These are phyloP conservation scores for Fusarium globosum DNA, from an alignment of 2,329 filamentous ascomycete genomes.

Conservation along the genomic window DNA sequence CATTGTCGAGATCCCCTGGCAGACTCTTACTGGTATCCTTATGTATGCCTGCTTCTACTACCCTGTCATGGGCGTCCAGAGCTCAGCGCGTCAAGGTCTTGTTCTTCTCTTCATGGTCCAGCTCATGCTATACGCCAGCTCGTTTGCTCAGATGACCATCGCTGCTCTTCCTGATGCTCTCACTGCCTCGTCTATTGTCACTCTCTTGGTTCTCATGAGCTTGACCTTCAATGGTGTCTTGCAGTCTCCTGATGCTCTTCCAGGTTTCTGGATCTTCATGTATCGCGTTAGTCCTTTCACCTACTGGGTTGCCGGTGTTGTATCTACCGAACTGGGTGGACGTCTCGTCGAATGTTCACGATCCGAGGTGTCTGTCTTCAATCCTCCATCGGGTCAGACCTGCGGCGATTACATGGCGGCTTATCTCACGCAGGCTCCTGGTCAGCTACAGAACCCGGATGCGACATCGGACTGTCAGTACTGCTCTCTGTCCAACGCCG, in stretches of 20 bases:
- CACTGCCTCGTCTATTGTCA: slow-evolving; percentile 65
- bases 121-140: slow-evolving; percentile 77
- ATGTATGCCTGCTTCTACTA: slow-evolving; percentile 77
- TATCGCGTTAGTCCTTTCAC: slow-evolving; percentile 73
- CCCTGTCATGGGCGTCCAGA: slow-evolving; percentile 63
- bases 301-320: slow-evolving; percentile 71
- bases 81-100: slow-evolving; percentile 68
- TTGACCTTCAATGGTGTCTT: slow-evolving; percentile 61
- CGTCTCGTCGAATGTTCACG: slow-evolving; percentile 57
- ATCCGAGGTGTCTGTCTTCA: slow-evolving; percentile 71
- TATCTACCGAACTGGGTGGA: slow-evolving; percentile 25
- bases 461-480: slow-evolving; percentile 17
- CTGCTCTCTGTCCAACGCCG: slow-evolving; percentile 20
- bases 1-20: slow-evolving; percentile 77
- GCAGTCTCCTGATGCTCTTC: slow-evolving; percentile 63
- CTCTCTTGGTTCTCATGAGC: slow-evolving; percentile 57
- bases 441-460: slow-evolving; percentile 29
- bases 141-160: slow-evolving; percentile 80
- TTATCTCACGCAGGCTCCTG: slow-evolving; percentile 55
- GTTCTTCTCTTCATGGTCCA: slow-evolving; percentile 73
- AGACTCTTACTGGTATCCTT: slow-evolving; percentile 71
- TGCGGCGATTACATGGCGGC: slow-evolving; percentile 63
- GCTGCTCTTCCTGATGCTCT: slow-evolving; percentile 73
- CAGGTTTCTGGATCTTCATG: slow-evolving; percentile 79
- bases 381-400: slow-evolving; percentile 62